A percentile compares a stretch with the other conserved stretches of the same genome.
Conservation (phyloP, 2,329 filamentous ascomycete species). For the Nigrospora oryzae region DNA sequence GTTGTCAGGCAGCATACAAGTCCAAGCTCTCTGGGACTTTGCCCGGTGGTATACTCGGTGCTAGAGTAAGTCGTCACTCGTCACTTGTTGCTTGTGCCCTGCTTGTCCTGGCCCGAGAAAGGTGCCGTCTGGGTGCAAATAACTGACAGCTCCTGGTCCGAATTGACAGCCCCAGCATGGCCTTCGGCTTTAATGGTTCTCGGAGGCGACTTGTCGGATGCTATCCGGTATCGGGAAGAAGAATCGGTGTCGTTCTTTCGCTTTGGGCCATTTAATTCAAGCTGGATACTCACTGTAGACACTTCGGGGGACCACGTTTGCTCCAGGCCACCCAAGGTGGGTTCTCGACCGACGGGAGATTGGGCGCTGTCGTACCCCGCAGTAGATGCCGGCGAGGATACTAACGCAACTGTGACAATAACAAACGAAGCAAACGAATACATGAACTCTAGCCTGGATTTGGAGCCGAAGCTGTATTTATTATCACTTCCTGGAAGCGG, state of each 20-base stretch:
- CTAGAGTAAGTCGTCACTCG: slow-evolving; percentile 28
- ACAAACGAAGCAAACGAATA: too few relatives aligned
- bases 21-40: neutral
- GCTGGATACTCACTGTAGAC: slow-evolving; percentile 17
- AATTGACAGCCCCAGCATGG: slow-evolving; percentile 7
- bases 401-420: too few relatives aligned
- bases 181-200: slow-evolving; percentile 20
- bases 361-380: too few relatives aligned
- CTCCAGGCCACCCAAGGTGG: too few relatives aligned
- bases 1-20: neutral
- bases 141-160: slow-evolving; percentile 17
- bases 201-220: slow-evolving; percentile 9
- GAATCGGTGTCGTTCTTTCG: slow-evolving; percentile 17
- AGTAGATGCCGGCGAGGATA: too few relatives aligned
- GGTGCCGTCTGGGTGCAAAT: slow-evolving; percentile 36
- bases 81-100: slow-evolving; percentile 24
- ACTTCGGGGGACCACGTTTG: slow-evolving; percentile 23
- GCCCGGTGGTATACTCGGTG: slow-evolving; percentile 28
- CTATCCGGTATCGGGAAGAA: slow-evolving; percentile 26
- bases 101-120: slow-evolving; percentile 22
- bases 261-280: slow-evolving; percentile 25
- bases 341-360: too few relatives aligned
- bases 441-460: too few relatives aligned
- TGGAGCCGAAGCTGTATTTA: too few relatives aligned
- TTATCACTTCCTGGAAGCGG: too few relatives aligned